A percentile compares a stretch with the other conserved stretches of the same genome.
Evolutionary conservation across 2,329 filamentous ascomycete genomes (phyloP).

Genomic region (Pezicula radicicola): DNA sequence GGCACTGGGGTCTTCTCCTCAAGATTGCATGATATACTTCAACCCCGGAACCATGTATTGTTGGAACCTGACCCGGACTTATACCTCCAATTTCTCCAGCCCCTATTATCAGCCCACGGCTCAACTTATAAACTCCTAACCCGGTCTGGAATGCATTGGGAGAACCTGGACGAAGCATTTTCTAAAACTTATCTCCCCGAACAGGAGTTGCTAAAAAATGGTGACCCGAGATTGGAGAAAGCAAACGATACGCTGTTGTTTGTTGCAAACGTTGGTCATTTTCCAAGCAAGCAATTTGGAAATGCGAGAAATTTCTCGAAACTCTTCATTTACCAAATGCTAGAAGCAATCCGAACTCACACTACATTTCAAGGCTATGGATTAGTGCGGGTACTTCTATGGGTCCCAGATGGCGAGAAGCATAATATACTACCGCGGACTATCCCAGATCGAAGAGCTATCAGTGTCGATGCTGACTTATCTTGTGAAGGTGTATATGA

Average conservation of each 20-base stretch:
- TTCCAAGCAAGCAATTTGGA: slow-evolving; percentile 46
- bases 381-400: slow-evolving; percentile 74
- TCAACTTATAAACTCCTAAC: slow-evolving; percentile 46
- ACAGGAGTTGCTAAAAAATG: slow-evolving; percentile 39
- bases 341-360: slow-evolving; percentile 54
- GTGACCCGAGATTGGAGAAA: slow-evolving; percentile 34
- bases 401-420: slow-evolving; percentile 63
- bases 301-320: slow-evolving; percentile 53
- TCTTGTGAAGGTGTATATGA: slow-evolving; percentile 57
- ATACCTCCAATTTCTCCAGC: slow-evolving; percentile 59
- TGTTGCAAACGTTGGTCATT: slow-evolving; percentile 61
- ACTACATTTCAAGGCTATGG: slow-evolving; percentile 72
- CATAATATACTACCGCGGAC: slow-evolving; percentile 56
- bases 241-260: slow-evolving; percentile 74
- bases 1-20: slow-evolving; percentile 76
- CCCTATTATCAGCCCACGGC: slow-evolving; percentile 48
- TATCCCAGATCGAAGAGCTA: slow-evolving; percentile 51
- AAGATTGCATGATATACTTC: slow-evolving; percentile 69
- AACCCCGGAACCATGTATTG: slow-evolving; percentile 80
- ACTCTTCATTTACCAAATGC: slow-evolving; percentile 60
- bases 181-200: slow-evolving; percentile 48
- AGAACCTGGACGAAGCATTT: slow-evolving; percentile 54
- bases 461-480: slow-evolving; percentile 58
- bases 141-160: slow-evolving; percentile 57
- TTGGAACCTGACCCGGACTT: slow-evolving; percentile 65